phyloP scores from a whole-genome alignment of 495 filamentous ascomycete genomes.

The Aspergillus campestris region DNA sequence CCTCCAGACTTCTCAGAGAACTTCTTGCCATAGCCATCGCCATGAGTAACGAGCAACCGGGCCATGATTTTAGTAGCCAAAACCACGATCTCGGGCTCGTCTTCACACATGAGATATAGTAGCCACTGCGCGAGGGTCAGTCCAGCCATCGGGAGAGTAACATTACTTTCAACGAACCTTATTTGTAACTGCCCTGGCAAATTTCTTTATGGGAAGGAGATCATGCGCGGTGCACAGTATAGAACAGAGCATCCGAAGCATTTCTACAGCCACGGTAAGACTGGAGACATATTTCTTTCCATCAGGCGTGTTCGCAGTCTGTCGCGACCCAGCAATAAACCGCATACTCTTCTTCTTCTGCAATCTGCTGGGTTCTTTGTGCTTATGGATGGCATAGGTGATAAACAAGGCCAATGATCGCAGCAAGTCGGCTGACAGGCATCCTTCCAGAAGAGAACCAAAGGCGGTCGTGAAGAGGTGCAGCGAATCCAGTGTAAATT shows the following conservation, averaged over 20 bases:
- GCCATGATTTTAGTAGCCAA: slow-evolving; percentile 78
- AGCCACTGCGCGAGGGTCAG: slow-evolving; percentile 61
- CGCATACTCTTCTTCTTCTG: slow-evolving; percentile 47
- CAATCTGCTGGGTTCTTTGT: slow-evolving; percentile 29
- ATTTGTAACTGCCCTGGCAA: slow-evolving; percentile 90
- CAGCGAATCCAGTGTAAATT: slow-evolving; percentile 60
- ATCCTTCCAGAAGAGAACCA: slow-evolving; percentile 65
- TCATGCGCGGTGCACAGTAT: slow-evolving; percentile 69
- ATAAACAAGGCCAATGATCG: slow-evolving; percentile 87
- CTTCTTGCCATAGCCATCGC: slow-evolving; percentile 68
- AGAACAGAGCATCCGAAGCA: slow-evolving; percentile 75
- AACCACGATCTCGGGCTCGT: slow-evolving; percentile 73
- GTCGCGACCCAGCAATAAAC: slow-evolving; percentile 22
- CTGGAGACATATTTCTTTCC: slow-evolving; percentile 25
- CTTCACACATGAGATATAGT: slow-evolving; percentile 82
- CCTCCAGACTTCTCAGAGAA: slow-evolving; percentile 80
- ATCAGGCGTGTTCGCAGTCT: slow-evolving; percentile 15
- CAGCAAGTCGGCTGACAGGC: slow-evolving; percentile 70
- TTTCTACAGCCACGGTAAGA: slow-evolving; percentile 57
- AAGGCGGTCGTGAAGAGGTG: slow-evolving; percentile 70
- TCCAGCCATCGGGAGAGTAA: neutral
- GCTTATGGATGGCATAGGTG: slow-evolving; percentile 80
- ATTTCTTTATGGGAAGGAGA: slow-evolving; percentile 61
- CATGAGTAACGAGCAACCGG: slow-evolving; percentile 75
- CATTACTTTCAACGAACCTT: slow-evolving; percentile 53